Evolutionary conservation across 257 asterid species (phyloP).

Genomic region (Solanum chilense): DNA sequence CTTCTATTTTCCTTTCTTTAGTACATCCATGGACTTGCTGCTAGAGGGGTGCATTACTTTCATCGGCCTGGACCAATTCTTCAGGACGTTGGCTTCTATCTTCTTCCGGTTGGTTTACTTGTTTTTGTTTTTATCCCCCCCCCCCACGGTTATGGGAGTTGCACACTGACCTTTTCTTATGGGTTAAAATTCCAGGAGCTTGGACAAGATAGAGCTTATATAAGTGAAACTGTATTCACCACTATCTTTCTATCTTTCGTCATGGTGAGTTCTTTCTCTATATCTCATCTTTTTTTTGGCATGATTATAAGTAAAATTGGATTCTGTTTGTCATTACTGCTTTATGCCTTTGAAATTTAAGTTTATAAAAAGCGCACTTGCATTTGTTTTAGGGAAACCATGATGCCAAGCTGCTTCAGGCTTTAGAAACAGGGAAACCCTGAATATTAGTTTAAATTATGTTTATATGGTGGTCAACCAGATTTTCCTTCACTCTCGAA

Average conservation of each 20-base stretch:
- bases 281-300: neutral
- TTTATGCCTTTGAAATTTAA: neutral
- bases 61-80: slow-evolving; percentile 69
- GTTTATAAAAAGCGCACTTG: neutral
- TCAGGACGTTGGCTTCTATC: slow-evolving; percentile 62
- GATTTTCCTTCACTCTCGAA: neutral
- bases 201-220: slow-evolving; percentile 70
- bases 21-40: slow-evolving; percentile 75
- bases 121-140: neutral
- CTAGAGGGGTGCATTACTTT: slow-evolving; percentile 67
- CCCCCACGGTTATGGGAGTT: neutral
- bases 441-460: neutral
- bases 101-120: slow-evolving; percentile 63
- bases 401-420: neutral
- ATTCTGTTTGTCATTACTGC: neutral
- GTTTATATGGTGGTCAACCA: neutral
- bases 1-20: slow-evolving; percentile 4
- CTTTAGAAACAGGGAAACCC: neutral
- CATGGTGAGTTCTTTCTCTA: slow-evolving; percentile 42
- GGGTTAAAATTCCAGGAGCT: slow-evolving; percentile 57
- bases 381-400: neutral
- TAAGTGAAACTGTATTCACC: slow-evolving; percentile 85
- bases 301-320: neutral
- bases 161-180: neutral
- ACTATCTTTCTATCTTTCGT: slow-evolving; percentile 66